phyloP scores from a whole-genome alignment of 2,329 filamentous ascomycete genomes.

The Byssothecium circinans region DNA sequence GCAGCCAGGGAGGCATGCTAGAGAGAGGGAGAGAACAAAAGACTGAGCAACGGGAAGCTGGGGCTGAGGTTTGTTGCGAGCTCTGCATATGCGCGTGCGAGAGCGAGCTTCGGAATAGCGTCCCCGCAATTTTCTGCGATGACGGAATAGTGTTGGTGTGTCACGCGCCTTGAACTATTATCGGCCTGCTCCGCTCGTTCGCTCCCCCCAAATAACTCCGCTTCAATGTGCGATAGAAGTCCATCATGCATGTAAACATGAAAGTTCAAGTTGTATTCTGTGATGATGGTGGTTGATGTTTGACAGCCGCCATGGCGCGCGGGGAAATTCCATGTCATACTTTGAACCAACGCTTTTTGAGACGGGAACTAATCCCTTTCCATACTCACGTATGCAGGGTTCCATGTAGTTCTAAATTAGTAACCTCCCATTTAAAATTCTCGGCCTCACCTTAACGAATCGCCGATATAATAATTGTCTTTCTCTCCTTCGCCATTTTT shows the following conservation, averaged over 20 bases:
- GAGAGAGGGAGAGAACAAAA: not conserved
- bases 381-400: too few species aligned
- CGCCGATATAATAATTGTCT: too few species aligned
- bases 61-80: not conserved
- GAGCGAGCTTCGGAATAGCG: not conserved
- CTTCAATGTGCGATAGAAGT: not conserved
- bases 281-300: too few species aligned
- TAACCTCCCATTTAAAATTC: too few species aligned
- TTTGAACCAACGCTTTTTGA: too few species aligned
- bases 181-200: not conserved
- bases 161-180: not conserved
- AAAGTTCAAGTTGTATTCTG: too few species aligned
- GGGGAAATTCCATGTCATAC: too few species aligned
- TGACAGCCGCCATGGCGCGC: too few species aligned
- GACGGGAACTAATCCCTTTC: too few species aligned
- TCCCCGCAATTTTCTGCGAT: not conserved
- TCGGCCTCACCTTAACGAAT: too few species aligned
- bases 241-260: too few species aligned
- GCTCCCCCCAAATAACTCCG: not conserved
- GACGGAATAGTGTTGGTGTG: not conserved
- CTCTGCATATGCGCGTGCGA: not conserved
- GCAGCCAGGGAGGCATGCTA: slow-evolving; percentile 2
- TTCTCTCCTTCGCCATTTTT: not conserved
- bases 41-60: not conserved
- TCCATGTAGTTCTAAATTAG: too few species aligned